Base-by-base conservation (phyloP, 768 basidiomycete species). In the Suillus plorans region DNA sequence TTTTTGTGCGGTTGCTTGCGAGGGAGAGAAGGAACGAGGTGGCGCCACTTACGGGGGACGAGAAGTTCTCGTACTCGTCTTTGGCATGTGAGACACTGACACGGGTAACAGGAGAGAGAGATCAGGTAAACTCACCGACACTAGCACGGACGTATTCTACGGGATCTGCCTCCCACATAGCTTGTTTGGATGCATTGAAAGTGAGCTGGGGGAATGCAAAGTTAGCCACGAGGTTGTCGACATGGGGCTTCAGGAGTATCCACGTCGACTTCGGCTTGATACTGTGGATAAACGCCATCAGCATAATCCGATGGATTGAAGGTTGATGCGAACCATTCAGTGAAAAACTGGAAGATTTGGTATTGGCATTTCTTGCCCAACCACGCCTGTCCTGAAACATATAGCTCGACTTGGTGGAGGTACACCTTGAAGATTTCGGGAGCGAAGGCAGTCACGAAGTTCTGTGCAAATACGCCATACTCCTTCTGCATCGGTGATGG, bases 211-310 rank as follows among this genome's bases (percentile, higher is more conserved):
- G 93, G 82, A 95, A 96, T 22, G 91, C 87, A 69, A 95, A 94
- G 44, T 81, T 83, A 10, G 89, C 87, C n/a, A 95, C 85, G 5
- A 96, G 84, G 3, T 78, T 86, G 72, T 91, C 83, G 44, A 91
- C 86, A 70, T 94, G 94, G 25, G 94, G 94, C 76, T 95, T 95
- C 72, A 97, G 84, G 44, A 92, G 82, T 4, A 81, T 78, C 94
- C 94, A 96, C 5, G 93, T 97, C n/a, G 92, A 85, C 72, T 93
- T 94, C 16, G 95, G 95, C 78, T 96, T 96, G 69, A 97, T 86
- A 69, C 94, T 96, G 60, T 8, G 63, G 59, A 63, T 59, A 41
- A 31, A 22, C 8, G 20, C 16, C 16, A n/a, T 77, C 55, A 77
- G 67, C 36, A 14, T 20, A 47, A 57, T 5, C 12, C 13, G 25